Conservation (phyloP, 1,284 basidiomycete genomes). For the Puccinia polysora region DNA sequence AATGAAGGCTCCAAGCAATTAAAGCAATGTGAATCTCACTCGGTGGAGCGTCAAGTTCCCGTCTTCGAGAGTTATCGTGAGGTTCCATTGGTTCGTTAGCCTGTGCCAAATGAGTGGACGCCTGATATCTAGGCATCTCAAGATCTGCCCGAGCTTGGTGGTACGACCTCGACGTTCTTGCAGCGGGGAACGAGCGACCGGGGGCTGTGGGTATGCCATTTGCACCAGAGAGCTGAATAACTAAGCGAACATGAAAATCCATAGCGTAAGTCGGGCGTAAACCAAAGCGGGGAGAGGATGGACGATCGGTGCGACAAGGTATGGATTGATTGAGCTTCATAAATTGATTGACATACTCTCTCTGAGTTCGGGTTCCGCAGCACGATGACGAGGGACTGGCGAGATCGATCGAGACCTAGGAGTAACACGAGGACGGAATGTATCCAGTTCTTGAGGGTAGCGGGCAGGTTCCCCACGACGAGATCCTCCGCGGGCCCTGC, state of each 20-base stretch:
- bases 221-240: conserved; percentile 22
- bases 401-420: conserved; percentile 22
- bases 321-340: not conserved
- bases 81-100: not conserved
- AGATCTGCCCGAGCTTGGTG: not conserved
- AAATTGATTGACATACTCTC: conserved; percentile 18
- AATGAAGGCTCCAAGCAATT: not conserved
- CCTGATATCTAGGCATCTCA: conserved; percentile 1
- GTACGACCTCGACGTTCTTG: not conserved
- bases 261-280: too few species aligned
- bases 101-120: not conserved
- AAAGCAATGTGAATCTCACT: conserved; percentile 5
- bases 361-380: conserved; percentile 7
- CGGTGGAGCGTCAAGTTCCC: not conserved
- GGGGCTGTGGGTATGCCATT: conserved; percentile 28
- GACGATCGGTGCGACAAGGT: not conserved
- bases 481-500: not conserved
- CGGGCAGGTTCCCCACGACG: conserved; percentile 8
- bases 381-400: conserved; percentile 22
- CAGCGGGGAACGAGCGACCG: conserved; percentile 15
- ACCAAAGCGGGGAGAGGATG: too few species aligned
- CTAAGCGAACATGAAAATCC: conserved; percentile 4
- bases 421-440: not conserved
- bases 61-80: not conserved
- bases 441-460: conserved; percentile 5